Conservation (phyloP, 805 yeast genomes). For the Candida ipomoeae region DNA sequence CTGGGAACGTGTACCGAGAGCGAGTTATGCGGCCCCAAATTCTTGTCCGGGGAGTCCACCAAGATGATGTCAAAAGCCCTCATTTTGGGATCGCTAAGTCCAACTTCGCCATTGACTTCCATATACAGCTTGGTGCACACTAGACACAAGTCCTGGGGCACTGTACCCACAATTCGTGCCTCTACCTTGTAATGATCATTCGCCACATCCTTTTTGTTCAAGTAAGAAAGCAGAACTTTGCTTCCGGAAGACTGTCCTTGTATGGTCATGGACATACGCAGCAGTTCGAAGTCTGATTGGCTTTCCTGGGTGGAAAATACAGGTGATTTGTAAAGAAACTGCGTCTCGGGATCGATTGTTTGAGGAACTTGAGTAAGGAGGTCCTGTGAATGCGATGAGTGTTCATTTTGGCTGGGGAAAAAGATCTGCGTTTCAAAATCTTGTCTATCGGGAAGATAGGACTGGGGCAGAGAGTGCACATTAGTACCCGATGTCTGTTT, state of each 20-base stretch:
- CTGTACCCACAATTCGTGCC: slow-evolving; percentile 22
- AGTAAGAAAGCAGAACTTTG: slow-evolving; percentile 1
- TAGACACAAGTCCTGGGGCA: slow-evolving; percentile 25
- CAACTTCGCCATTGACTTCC: slow-evolving; percentile 3
- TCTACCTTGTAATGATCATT: slow-evolving; percentile 15
- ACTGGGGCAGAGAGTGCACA: background rate
- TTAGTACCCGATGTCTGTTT: background rate
- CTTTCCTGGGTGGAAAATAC: background rate
- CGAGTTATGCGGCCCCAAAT: slow-evolving; percentile 4
- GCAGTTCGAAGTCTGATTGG: slow-evolving; percentile 1
- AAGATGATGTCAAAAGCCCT: slow-evolving; percentile 25
- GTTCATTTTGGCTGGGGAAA: background rate
- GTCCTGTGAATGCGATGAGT: slow-evolving; percentile 2
- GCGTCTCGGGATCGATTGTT: background rate
- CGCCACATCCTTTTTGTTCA: background rate
- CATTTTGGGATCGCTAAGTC: slow-evolving; percentile 22
- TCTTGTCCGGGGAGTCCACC: slow-evolving; percentile 10
- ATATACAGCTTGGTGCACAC: slow-evolving; percentile 28
- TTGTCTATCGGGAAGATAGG: background rate
- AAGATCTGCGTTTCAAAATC: background rate
- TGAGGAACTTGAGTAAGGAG: slow-evolving; percentile 10
- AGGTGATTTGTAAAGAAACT: background rate
- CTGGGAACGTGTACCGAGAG: slow-evolving; percentile 10
- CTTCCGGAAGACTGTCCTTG: slow-evolving; percentile 1
- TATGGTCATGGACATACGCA: background rate